Conservation (phyloP, 495 filamentous ascomycete species). For the Hamigera avellanea region DNA sequence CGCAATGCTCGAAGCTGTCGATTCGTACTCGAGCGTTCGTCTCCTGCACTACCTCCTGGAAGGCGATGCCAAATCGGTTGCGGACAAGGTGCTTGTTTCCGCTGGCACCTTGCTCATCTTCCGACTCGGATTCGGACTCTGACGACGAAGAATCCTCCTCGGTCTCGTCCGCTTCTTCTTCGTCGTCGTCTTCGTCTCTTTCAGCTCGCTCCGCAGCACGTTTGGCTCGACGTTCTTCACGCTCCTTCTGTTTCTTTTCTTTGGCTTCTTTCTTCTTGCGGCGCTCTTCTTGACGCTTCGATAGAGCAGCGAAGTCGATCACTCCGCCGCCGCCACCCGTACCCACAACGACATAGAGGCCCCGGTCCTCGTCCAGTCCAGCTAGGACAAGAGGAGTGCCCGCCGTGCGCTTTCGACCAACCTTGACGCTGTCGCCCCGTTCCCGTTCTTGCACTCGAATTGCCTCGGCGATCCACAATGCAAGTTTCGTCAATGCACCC, state of each 20-base stretch:
- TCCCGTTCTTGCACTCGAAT: constrained; percentile 81
- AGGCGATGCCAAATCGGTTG: constrained; percentile 89
- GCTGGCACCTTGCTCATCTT: constrained; percentile 45
- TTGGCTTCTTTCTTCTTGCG: constrained; percentile 47
- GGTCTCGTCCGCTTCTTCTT: constrained; percentile 44
- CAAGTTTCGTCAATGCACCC: constrained; percentile 82
- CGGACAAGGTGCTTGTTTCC: constrained; percentile 53
- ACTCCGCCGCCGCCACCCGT: constrained; percentile 62
- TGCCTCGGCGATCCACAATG: constrained; percentile 89
- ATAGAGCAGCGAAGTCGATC: constrained; percentile 49
- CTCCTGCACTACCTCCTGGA: constrained; percentile 88
- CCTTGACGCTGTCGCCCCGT: constrained; percentile 52
- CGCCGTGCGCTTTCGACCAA: constrained; percentile 41
- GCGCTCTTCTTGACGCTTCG: constrained; percentile 53
- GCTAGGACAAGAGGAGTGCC: constrained; percentile 84
- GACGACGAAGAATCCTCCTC: constrained; percentile 33
- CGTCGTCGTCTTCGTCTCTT: constrained; percentile 43
- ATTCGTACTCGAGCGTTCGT: constrained; percentile 84
- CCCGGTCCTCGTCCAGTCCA: constrained; percentile 74
- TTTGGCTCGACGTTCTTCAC: constrained; percentile 43
- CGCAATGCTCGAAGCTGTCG: constrained; percentile 94
- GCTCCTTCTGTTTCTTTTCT: constrained; percentile 48
- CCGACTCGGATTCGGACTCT: constrained; percentile 46
- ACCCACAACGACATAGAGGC: constrained; percentile 84
- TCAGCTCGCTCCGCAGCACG: constrained; percentile 33